These are phyloP conservation scores for Penicillium canescens DNA, from an alignment of 495 filamentous ascomycete genomes.

Conservation along the genomic window DNA sequence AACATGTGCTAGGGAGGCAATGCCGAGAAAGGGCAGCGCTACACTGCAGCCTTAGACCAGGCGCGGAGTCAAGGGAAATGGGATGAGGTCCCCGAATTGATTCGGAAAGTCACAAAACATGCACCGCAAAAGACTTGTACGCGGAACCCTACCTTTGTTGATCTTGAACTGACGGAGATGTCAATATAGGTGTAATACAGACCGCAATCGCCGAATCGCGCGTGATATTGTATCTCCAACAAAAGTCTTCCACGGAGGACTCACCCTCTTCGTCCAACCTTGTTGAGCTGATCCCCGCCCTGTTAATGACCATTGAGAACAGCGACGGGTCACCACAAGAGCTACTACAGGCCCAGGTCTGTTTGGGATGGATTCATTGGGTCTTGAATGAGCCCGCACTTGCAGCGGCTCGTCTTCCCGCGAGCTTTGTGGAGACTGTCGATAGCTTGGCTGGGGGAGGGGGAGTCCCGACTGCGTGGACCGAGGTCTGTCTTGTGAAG, in stretches of 20 bases:
- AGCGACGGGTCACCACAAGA: constrained; percentile 63
- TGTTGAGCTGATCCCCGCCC: constrained; percentile 58
- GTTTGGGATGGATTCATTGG: constrained; percentile 82
- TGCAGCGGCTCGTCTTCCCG: constrained; percentile 62
- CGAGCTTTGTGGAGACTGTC: constrained; percentile 54
- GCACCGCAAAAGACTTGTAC: constrained; percentile 83
- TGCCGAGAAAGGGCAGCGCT: constrained; percentile 71
- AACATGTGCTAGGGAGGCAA: constrained; percentile 43
- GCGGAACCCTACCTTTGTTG: constrained; percentile 12
- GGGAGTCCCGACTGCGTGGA: constrained; percentile 63
- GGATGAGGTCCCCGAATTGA: constrained; percentile 85
- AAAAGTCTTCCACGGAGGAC: constrained; percentile 37
- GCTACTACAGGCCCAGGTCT: constrained; percentile 75
- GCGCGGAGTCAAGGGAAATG: constrained; percentile 87
- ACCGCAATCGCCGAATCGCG: constrained; percentile 72
- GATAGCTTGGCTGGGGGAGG: constrained; percentile 47
- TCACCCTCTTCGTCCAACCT: constrained; percentile 53
- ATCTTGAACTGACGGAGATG: constrained; percentile 14
- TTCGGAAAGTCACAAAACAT: constrained; percentile 91
- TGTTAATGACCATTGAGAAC: constrained; percentile 66
- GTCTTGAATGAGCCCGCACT: constrained; percentile 64
- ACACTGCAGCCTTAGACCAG: constrained; percentile 76
- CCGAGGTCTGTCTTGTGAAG: constrained; percentile 76
- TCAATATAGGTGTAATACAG: constrained; percentile 65
- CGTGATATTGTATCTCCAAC: constrained; percentile 53